phyloP scores from a whole-genome alignment of 306 rosid species.

The Cercis canadensis region DNA sequence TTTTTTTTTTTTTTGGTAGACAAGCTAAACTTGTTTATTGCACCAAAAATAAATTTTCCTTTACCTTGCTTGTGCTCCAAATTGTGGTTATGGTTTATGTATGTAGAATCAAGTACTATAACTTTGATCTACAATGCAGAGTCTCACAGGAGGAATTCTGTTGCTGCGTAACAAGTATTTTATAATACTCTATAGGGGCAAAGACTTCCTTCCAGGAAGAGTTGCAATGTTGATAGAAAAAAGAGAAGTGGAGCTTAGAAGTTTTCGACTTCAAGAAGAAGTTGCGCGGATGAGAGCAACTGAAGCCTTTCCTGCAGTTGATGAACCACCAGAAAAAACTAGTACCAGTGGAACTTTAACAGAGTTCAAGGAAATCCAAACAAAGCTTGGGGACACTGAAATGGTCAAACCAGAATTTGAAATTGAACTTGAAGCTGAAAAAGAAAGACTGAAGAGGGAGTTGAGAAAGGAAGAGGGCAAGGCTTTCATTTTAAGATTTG shows the following conservation, averaged over 20 bases:
- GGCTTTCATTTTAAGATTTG: constrained; percentile 66
- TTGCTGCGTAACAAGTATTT: constrained; percentile 77
- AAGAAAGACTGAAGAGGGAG: constrained; percentile 55
- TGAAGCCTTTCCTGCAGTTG: constrained; percentile 47
- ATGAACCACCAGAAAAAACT: constrained; percentile 46
- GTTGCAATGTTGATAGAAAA: constrained; percentile 58
- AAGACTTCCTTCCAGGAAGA: constrained; percentile 76
- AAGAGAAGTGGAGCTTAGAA: constrained; percentile 72
- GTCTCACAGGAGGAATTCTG: constrained; percentile 83
- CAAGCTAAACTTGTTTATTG: background rate
- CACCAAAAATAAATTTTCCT: background rate
- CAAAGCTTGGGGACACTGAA: constrained; percentile 39
- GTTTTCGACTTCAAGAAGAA: constrained; percentile 69
- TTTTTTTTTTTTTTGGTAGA: no score
- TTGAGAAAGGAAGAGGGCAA: constrained; percentile 60
- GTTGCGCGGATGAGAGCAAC: constrained; percentile 59
- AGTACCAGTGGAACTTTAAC: constrained; percentile 71
- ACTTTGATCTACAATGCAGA: constrained; percentile 53
- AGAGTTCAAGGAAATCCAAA: constrained; percentile 61
- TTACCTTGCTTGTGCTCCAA: background rate
- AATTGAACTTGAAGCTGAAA: constrained; percentile 68
- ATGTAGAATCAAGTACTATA: constrained; percentile 8
- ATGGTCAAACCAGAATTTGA: constrained; percentile 43
- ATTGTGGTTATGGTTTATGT: constrained; percentile 16
- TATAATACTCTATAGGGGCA: constrained; percentile 79